Evolutionary conservation across 2,329 filamentous ascomycete species (phyloP), one percentile per base, ranked within the genome.

Genomic region (Colletotrichum graminicola): DNA sequence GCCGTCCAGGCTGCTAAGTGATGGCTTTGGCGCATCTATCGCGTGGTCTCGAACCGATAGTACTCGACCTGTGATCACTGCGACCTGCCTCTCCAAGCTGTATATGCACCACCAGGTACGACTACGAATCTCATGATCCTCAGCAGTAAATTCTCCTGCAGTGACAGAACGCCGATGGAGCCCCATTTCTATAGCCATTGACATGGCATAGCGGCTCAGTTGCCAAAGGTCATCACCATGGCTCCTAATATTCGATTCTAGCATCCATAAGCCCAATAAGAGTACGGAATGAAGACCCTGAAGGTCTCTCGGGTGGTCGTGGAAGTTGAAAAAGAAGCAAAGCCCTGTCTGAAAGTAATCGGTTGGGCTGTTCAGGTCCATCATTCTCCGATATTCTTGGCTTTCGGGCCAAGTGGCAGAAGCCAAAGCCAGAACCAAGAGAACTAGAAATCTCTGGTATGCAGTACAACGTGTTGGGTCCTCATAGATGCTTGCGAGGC

Each of bases 191-290:
- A 77, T 73, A 5, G 76, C 76, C n/a, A 67, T 65, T 3, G 76
- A 77, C 76, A 77, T 77, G 34, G 73, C 63, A 12, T 77, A 77
- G 5, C 76, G 73, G 11, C 70, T 73, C 3, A 77, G 57, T 5
- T 78, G 76, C 76, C 76, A 78, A n/a, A 78, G 69, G 34, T 78
- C 76, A 32, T 76, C 70, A 7, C 74, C 75, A 14, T 72, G 69
- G 3, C 39, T 61, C 14, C 65, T 68, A 5, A 49, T 18, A 10
- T 71, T 62, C 1, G 76, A 77, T 29, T 74, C 72, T 3, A 77
- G 43, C 75, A 77, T 77, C 76, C 75, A 78, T 0, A 77, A 51
- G 7, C 75, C 57, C 2, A 78, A 16, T 0, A 78, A 54, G n/a
- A 78, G 32, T 14, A 75, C 72, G 4, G 72, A 70, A 12, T 77